phyloP scores from a whole-genome alignment of 2,329 filamentous ascomycete species.

The Corinectria fuckeliana region DNA sequence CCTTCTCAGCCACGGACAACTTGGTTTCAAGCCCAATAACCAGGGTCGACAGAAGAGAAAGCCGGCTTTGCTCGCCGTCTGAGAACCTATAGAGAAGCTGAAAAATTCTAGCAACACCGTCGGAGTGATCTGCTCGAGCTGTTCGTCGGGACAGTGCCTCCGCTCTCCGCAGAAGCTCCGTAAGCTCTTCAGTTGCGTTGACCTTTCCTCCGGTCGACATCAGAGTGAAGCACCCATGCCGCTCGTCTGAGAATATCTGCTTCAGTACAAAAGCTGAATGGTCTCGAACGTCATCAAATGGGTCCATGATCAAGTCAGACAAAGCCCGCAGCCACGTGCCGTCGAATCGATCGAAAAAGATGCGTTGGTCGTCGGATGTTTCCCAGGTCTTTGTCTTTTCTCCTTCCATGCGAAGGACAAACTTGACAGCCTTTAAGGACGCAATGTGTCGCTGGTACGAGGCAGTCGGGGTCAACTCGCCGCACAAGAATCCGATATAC shows the following conservation, averaged over 20 bases:
- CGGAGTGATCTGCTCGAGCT: constrained; percentile 88
- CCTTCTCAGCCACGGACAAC: constrained; percentile 64
- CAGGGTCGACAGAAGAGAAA: constrained; percentile 63
- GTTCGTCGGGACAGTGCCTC: constrained; percentile 69
- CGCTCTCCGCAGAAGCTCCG: constrained; percentile 57
- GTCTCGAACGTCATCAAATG: constrained; percentile 89
- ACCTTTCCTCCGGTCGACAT: constrained; percentile 16
- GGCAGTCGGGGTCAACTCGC: constrained; percentile 78
- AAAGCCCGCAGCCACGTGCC: constrained; percentile 66
- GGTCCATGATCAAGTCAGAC: constrained; percentile 82
- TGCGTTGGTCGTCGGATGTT: constrained; percentile 46
- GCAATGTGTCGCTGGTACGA: constrained; percentile 92
- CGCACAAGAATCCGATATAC: constrained; percentile 75
- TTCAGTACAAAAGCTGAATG: constrained; percentile 58
- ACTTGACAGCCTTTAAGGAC: constrained; percentile 72
- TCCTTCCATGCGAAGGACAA: constrained; percentile 73
- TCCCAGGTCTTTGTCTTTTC: constrained; percentile 55
- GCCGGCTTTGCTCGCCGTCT: constrained; percentile 47
- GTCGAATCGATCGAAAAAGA: constrained; percentile 53
- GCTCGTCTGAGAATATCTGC: constrained; percentile 53
- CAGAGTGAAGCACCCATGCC: constrained; percentile 40
- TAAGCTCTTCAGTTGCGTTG: constrained; percentile 44
- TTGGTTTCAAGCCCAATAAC: constrained; percentile 69
- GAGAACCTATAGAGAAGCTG: constrained; percentile 71
- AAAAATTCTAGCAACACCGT: constrained; percentile 82